These are phyloP conservation scores for Shiraia sp. DNA, from an alignment of 2,329 filamentous ascomycete species.

Conservation along the genomic window DNA sequence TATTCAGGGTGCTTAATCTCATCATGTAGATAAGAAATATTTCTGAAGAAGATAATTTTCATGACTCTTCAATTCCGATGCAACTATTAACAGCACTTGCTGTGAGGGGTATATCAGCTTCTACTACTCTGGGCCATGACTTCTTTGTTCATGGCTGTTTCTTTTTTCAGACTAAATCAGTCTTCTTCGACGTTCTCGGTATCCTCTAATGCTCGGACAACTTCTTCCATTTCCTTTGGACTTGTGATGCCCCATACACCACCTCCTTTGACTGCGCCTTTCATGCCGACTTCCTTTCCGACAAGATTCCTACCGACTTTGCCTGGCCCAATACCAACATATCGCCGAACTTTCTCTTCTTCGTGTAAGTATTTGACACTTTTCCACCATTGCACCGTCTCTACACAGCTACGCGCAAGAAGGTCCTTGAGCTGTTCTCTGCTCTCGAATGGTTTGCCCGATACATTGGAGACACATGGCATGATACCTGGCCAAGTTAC, in stretches of 20 bases:
- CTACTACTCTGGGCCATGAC: too few relatives aligned
- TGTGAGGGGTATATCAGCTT: background rate
- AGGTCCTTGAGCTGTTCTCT: conserved; percentile 77
- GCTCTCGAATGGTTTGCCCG: conserved; percentile 74
- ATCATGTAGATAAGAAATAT: too few relatives aligned
- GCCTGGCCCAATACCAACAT: conserved; percentile 90
- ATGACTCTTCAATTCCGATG: too few relatives aligned
- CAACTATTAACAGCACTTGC: background rate
- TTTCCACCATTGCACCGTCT: conserved; percentile 94
- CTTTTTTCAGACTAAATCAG: conserved; percentile 10
- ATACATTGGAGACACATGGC: conserved; percentile 85
- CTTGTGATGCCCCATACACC: conserved; percentile 92
- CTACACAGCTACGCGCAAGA: conserved; percentile 79
- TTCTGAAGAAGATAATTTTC: background rate
- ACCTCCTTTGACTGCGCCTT: conserved; percentile 80
- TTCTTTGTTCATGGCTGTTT: background rate
- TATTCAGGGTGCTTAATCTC: conserved; percentile 28
- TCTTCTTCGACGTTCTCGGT: conserved; percentile 50
- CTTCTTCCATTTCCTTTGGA: conserved; percentile 61
- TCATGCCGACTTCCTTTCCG: conserved; percentile 92
- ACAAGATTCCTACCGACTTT: conserved; percentile 93
- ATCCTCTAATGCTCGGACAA: conserved; percentile 51
- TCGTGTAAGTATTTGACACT: conserved; percentile 88
- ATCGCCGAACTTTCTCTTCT: conserved; percentile 76
- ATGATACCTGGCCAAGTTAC: conserved; percentile 75